Base-by-base conservation (phyloP, 139 green algal genomes). In the Tetraselmis chui region DNA sequence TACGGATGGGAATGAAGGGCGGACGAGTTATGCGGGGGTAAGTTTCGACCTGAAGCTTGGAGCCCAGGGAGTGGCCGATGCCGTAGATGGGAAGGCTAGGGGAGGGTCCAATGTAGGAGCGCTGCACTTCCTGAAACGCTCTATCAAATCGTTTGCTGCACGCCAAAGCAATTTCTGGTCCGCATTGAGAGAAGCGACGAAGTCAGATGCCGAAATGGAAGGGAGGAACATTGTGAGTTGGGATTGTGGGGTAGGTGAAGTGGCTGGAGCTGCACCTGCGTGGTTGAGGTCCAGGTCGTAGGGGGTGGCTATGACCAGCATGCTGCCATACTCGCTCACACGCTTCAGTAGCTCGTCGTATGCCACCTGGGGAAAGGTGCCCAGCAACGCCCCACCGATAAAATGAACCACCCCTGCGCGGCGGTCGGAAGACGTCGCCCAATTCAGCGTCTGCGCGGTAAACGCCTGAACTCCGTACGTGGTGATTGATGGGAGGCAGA, bases 221-320 rank as follows among this genome's bases (percentile, higher is more conserved):
- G n/a, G n/a, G n/a, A n/a, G n/a, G n/a, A n/a, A n/a, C n/a, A n/a
- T n/a, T n/a, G n/a, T n/a, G n/a, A n/a, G n/a, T n/a, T n/a, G n/a
- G n/a, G n/a, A n/a, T n/a, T n/a, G n/a, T n/a, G n/a, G n/a, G n/a
- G n/a, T n/a, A n/a, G n/a, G n/a, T n/a, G 18, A 67, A 18, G 45
- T 5, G 45, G 45, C 5, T 67, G 45, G 18, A 67, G 45, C 45
- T 67, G 45, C 74, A 77, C 74, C 28, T n/a, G 28, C 59, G 75
- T 86, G 83, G 28, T 86, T 32, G 26, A 78, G 22, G 31, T 76
- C 76, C 1, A 86, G 59, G 1, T 86, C 83, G 29, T 83, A 86
- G 30, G 83, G 78, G 32, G 83, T 86, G 59, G 83, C 83, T 74
- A 86, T 32, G 32, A 86, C 59, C 25, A 81, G 32, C 29, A 86